A percentile compares a stretch with the other conserved stretches of the same genome.
Conservation (phyloP, 441 rosid species). For the Bruguiera hainesii region DNA sequence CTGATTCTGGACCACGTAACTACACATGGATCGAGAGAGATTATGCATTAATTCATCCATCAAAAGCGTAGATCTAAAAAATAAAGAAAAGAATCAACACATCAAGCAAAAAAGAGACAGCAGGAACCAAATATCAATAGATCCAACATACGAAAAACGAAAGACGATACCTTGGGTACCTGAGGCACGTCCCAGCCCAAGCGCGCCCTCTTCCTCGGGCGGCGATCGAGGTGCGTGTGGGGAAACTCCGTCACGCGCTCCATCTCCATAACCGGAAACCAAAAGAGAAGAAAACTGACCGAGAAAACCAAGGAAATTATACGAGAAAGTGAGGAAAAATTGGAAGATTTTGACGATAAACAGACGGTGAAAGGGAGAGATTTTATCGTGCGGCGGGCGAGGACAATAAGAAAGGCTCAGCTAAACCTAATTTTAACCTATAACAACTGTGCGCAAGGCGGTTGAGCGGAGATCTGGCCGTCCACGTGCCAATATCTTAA, state of each 20-base stretch:
- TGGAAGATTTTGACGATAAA: constrained; percentile 9
- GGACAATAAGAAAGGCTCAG: background rate
- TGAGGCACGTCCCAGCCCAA: constrained; percentile 85
- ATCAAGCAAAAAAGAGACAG: background rate
- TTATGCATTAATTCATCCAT: background rate
- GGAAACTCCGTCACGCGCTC: constrained; percentile 77
- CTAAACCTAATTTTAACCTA: constrained; percentile 47
- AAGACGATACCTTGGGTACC: constrained; percentile 52
- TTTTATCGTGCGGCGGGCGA: no score
- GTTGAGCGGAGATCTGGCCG: constrained; percentile 28
- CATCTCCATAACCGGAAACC: constrained; percentile 65
- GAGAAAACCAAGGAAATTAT: constrained; percentile 4
- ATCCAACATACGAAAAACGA: background rate
- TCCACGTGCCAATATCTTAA: constrained; percentile 44
- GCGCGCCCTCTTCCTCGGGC: constrained; percentile 88
- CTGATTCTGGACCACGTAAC: no score
- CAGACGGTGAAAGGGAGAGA: constrained; percentile 7
- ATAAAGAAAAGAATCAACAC: constrained; percentile 1
- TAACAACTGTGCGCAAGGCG: constrained; percentile 18
- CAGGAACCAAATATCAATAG: background rate
- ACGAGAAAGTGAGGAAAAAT: constrained; percentile 8
- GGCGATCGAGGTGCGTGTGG: constrained; percentile 64
- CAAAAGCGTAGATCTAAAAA: background rate
- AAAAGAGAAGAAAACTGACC: background rate
- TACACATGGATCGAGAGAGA: no score